Base-by-base conservation (phyloP, 306 rosid species). In the Neltuma alba region DNA sequence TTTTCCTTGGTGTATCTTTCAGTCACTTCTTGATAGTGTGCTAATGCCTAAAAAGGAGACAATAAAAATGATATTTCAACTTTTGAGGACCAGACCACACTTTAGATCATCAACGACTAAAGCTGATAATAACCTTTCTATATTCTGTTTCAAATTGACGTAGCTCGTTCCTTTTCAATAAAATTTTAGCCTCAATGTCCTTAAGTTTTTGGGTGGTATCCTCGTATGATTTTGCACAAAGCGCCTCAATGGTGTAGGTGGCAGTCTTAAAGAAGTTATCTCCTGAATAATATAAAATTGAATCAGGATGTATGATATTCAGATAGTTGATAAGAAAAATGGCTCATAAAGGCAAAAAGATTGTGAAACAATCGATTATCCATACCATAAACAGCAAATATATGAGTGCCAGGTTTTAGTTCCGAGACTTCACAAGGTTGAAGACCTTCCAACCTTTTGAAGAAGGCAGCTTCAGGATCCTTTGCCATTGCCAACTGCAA, bases 371-470 rank as follows among this genome's bases (percentile, higher is more conserved):
- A 80, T 70, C 77, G 67, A 79, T 69, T 83, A 79, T 85, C 74
- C 95, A 86, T 84, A 96, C 99, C 99, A 78, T 96, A 96, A 77
- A 96, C 97, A 21, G 99, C 98, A 78, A 96, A 96, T 84, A 96
- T 89, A 89, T 96, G 99, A 81, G 98, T 91, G 84, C 99, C 99
- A 74, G 99, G 89, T 87, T 91, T 93, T 73, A 96, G 89, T 83
- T 91, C 97, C 0, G 94, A 89, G 76, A 96, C 94, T 89, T 96
- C 99, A 88, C 98, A 96, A 80, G 99, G 99, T 87, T 89, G 97
- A 80, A 91, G 92, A 85, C 96, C 93, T 85, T 91, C 93, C 92
- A 91, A 86, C 77, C 85, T 89, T 86, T 91, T 91, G 76, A 91
- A 91, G 82, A 91, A 91, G 64, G 89, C 89, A 75, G 89, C 88